Percentiles rank a stretch among this genome's conserved stretches.
Evolutionary conservation across 176 grass and related monocot species (phyloP).

Genomic region (Aegilops speltoides): DNA sequence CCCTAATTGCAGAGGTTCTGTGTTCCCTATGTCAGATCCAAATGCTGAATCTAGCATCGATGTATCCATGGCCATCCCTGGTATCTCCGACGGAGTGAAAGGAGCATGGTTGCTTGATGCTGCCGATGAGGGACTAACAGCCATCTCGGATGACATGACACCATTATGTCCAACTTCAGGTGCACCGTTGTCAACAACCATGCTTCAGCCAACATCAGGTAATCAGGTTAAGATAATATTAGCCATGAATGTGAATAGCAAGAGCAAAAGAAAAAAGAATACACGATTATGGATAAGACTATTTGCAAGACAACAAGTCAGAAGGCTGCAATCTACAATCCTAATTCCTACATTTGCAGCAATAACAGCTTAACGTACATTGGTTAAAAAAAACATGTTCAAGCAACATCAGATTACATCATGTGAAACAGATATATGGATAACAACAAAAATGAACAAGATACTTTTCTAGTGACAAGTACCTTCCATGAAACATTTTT

Average conservation of each 20-base stretch:
- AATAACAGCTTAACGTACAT: neutral
- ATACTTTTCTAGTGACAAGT: neutral
- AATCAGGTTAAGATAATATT: neutral
- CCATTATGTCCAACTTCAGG: constrained; percentile 41
- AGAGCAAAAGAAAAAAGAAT: neutral
- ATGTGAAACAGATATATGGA: constrained; percentile 4
- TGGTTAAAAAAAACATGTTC: neutral
- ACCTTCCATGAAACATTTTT: constrained; percentile 10
- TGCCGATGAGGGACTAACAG: constrained; percentile 79
- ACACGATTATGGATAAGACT: neutral
- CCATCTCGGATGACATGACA: constrained; percentile 86
- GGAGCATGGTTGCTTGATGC: constrained; percentile 92
- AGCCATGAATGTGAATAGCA: neutral
- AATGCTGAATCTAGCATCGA: constrained; percentile 73
- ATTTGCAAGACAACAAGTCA: neutral
- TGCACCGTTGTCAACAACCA: constrained; percentile 58
- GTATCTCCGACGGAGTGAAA: constrained; percentile 82
- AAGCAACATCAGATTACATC: constrained; percentile 15
- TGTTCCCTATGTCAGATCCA: constrained; percentile 56
- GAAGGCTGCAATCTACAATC: neutral
- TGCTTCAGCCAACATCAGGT: constrained; percentile 48
- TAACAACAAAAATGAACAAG: constrained; percentile 14
- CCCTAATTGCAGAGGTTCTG: constrained; percentile 67
- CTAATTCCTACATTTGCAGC: neutral
- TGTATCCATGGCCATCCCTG: constrained; percentile 79